Percentiles rank a stretch among this genome's conserved stretches.
phyloP scores from a whole-genome alignment of 139 green algal genomes.

The Chlorella sp. region DNA sequence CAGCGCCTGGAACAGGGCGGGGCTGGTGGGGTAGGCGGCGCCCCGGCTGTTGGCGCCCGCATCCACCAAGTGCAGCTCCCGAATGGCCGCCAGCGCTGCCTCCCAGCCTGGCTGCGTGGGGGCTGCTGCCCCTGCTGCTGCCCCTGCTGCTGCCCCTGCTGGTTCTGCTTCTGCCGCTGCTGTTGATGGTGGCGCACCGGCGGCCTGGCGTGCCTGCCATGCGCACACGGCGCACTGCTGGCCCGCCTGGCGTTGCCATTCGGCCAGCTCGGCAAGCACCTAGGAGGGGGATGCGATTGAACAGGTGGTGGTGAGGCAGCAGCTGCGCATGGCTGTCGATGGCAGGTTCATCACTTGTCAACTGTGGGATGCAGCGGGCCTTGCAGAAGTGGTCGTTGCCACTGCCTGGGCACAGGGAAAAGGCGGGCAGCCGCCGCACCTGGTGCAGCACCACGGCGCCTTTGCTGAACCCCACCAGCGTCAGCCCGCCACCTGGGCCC shows the following conservation, averaged over 20 bases:
- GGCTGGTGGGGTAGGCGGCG: constrained; percentile 49
- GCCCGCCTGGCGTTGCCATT: constrained; percentile 20
- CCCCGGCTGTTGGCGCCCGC: constrained; percentile 65
- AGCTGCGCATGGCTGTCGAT: no score
- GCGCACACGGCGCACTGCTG: background rate
- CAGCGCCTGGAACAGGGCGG: background rate
- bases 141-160: background rate
- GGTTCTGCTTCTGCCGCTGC: background rate
- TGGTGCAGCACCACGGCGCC: constrained; percentile 69
- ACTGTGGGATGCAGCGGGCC: no score
- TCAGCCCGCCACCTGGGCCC: background rate
- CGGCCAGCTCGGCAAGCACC: constrained; percentile 58
- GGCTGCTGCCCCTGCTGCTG: no score
- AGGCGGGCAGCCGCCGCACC: background rate
- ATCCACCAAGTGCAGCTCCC: constrained; percentile 67
- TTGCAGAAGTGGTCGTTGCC: background rate
- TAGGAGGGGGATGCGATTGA: background rate
- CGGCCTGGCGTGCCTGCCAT: background rate
- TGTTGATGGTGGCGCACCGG: background rate
- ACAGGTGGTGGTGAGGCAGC: no score
- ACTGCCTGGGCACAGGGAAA: background rate
- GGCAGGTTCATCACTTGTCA: no score
- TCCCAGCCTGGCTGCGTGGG: no score
- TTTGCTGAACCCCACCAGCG: constrained; percentile 60
- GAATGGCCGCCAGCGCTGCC: background rate